phyloP scores from a whole-genome alignment of 169 alveolate genomes.

The Babesia microti region DNA sequence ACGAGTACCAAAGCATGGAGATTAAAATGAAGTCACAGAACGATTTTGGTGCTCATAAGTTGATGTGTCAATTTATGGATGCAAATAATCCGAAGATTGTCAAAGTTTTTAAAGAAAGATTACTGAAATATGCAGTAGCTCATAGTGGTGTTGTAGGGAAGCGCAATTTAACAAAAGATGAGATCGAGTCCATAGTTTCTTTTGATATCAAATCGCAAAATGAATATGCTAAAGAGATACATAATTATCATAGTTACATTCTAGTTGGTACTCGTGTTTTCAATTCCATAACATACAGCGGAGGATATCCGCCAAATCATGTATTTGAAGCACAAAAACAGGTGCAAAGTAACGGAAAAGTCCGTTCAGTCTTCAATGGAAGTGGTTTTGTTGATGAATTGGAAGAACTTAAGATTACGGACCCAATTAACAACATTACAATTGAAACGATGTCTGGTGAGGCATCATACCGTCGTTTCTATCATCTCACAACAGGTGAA shows the following conservation, averaged over 20 bases:
- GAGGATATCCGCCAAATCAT: slow-evolving; percentile 42
- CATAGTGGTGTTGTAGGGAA: too few relatives aligned
- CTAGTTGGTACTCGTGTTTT: slow-evolving; percentile 33
- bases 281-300: slow-evolving; percentile 27
- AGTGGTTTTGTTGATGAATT: slow-evolving; percentile 29
- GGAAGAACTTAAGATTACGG: slow-evolving; percentile 9
- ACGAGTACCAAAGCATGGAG: slow-evolving; percentile 11
- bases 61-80: slow-evolving; percentile 44
- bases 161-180: too few relatives aligned
- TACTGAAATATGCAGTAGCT: too few relatives aligned
- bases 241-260: slow-evolving; percentile 11
- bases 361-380: slow-evolving; percentile 39
- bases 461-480: slow-evolving; percentile 9
- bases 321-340: slow-evolving; percentile 20
- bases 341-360: slow-evolving; percentile 34
- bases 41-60: slow-evolving; percentile 7
- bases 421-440: slow-evolving; percentile 12
- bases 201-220: too few relatives aligned
- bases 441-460: slow-evolving; percentile 7
- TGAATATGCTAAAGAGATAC: neutral
- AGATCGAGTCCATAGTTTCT: too few relatives aligned
- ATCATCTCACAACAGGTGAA: slow-evolving; percentile 8
- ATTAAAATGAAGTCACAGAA: slow-evolving; percentile 21
- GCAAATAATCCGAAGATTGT: too few relatives aligned
- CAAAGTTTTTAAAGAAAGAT: too few relatives aligned